phyloP scores from a whole-genome alignment of 768 basidiomycete species.

The Polyporus arcularius region DNA sequence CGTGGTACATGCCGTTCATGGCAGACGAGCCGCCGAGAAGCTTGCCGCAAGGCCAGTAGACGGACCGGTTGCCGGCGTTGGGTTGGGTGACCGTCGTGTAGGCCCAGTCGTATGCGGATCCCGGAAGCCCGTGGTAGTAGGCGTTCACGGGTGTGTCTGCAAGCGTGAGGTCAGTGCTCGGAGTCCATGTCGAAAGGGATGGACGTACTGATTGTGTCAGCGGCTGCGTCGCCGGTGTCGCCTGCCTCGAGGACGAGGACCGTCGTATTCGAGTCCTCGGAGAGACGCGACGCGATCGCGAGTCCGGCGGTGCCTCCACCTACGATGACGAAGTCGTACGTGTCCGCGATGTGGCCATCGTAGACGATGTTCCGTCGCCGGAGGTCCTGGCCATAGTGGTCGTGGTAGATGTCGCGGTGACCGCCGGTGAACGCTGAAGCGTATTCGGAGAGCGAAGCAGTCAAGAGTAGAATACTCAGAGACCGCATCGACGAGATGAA shows the following conservation, averaged over 20 bases:
- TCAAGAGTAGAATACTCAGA: slow-evolving; percentile 19
- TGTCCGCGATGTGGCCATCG: slow-evolving; percentile 36
- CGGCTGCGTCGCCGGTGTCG: slow-evolving; percentile 42
- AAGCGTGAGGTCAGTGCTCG: not conserved
- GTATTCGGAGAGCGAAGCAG: slow-evolving; percentile 21
- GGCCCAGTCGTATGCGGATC: slow-evolving; percentile 54
- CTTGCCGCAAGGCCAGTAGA: slow-evolving; percentile 65
- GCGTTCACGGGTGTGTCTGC: slow-evolving; percentile 52
- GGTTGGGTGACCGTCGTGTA: slow-evolving; percentile 52
- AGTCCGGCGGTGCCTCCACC: slow-evolving; percentile 52
- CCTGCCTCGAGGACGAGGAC: slow-evolving; percentile 50
- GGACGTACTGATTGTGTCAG: slow-evolving; percentile 13
- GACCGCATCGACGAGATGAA: slow-evolving; percentile 24
- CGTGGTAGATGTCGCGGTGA: slow-evolving; percentile 25
- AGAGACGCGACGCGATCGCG: slow-evolving; percentile 46
- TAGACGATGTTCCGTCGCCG: slow-evolving; percentile 42
- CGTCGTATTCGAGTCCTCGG: slow-evolving; percentile 44
- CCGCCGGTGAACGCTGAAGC: slow-evolving; percentile 16
- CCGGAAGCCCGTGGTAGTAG: slow-evolving; percentile 52
- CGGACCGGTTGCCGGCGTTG: slow-evolving; percentile 40
- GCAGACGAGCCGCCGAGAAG: slow-evolving; percentile 70
- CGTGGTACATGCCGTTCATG: slow-evolving; percentile 69
- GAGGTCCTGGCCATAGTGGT: slow-evolving; percentile 11
- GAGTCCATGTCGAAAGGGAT: not conserved
- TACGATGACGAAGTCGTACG: slow-evolving; percentile 58